These are phyloP conservation scores for Aureobasidium sp. DNA, from an alignment of 2,329 filamentous ascomycete species.

Conservation along the genomic window DNA sequence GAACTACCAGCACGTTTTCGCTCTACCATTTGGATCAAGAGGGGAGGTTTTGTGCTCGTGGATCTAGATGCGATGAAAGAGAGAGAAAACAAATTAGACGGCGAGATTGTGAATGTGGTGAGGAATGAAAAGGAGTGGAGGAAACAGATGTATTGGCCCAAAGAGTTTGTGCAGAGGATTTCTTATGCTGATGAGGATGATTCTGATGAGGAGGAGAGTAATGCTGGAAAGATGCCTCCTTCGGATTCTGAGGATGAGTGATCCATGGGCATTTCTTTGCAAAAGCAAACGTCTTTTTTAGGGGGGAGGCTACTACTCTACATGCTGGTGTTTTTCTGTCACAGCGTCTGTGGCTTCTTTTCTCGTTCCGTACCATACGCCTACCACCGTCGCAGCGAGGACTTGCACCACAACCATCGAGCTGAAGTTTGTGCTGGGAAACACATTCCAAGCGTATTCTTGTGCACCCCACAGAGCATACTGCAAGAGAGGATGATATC, in stretches of 20 bases:
- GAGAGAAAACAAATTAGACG: slow-evolving; percentile 79
- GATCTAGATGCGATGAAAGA: slow-evolving; percentile 73
- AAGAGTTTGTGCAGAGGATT: slow-evolving; percentile 57
- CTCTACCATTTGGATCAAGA: slow-evolving; percentile 93
- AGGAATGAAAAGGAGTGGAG: slow-evolving; percentile 93
- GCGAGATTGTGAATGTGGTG: slow-evolving; percentile 94
- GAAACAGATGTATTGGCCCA: slow-evolving; percentile 80
- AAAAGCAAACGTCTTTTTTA: too few relatives aligned
- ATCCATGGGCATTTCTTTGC: not conserved
- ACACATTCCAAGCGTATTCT: slow-evolving; percentile 96
- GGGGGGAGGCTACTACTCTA: slow-evolving; percentile 21
- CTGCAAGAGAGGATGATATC: slow-evolving; percentile 72
- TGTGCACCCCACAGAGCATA: slow-evolving; percentile 79
- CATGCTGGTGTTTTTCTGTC: slow-evolving; percentile 23
- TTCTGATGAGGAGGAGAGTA: slow-evolving; percentile 80
- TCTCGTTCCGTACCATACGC: slow-evolving; percentile 65
- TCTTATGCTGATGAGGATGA: slow-evolving; percentile 66
- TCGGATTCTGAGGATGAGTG: slow-evolving; percentile 76
- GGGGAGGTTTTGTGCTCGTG: slow-evolving; percentile 87
- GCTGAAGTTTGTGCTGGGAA: slow-evolving; percentile 77
- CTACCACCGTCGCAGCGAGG: slow-evolving; percentile 71
- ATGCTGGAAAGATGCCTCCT: slow-evolving; percentile 86
- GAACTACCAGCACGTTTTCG: slow-evolving; percentile 89
- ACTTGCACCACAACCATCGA: slow-evolving; percentile 75
- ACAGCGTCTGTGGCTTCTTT: slow-evolving; percentile 37